A percentile compares a stretch with the other conserved stretches of the same genome.
Conservation (phyloP, 2,329 filamentous ascomycete genomes). For the Metarhizium guizhouense region DNA sequence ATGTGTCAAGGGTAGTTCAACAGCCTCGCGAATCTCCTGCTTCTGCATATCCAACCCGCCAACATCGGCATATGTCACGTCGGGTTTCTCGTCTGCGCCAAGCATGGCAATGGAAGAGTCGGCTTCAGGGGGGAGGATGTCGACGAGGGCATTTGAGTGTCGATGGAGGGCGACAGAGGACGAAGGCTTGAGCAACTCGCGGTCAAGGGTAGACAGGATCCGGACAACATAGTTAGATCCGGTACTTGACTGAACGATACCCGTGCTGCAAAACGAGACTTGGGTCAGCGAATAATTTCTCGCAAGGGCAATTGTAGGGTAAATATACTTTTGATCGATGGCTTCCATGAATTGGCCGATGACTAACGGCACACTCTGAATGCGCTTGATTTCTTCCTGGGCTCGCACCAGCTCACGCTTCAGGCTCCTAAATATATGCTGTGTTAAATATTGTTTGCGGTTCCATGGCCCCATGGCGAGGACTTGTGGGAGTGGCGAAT, state of each 20-base stretch:
- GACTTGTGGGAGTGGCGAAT: not conserved
- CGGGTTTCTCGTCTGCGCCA: slow-evolving; percentile 91
- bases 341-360: slow-evolving; percentile 99
- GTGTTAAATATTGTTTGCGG: slow-evolving; percentile 11
- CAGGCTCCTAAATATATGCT: slow-evolving; percentile 55
- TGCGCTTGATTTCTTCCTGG: slow-evolving; percentile 98
- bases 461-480: not conserved
- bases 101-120: slow-evolving; percentile 99
- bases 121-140: slow-evolving; percentile 96
- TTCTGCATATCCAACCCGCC: slow-evolving; percentile 99
- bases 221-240: slow-evolving; percentile 98
- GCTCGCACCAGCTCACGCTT: slow-evolving; percentile 95
- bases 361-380: slow-evolving; percentile 94
- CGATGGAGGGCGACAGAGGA: slow-evolving; percentile 96
- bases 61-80: slow-evolving; percentile 96
- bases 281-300: not conserved
- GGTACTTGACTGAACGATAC: slow-evolving; percentile 96
- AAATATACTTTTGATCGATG: slow-evolving; percentile 88
- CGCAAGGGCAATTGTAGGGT: not conserved
- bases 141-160: slow-evolving; percentile 96
- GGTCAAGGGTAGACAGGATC: slow-evolving; percentile 95
- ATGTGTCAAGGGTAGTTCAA: slow-evolving; percentile 92
- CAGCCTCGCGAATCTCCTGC: slow-evolving; percentile 96
- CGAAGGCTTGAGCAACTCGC: slow-evolving; percentile 94
- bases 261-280: slow-evolving; percentile 56